These are phyloP conservation scores for Phlebiopsis gigantea DNA, from an alignment of 768 basidiomycete genomes.

Conservation along the genomic window DNA sequence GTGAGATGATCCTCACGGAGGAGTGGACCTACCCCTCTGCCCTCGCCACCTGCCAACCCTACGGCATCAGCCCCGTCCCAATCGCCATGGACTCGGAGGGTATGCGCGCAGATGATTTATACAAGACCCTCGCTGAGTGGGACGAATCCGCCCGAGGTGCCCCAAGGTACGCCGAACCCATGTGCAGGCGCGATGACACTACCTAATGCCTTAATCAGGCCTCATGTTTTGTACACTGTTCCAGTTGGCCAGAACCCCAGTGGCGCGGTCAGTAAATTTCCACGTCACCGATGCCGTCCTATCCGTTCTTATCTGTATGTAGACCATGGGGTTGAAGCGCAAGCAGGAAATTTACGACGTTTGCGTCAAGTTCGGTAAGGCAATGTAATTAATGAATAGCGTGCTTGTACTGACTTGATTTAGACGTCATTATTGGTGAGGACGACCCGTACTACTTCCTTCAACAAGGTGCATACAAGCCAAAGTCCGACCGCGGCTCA, in stretches of 20 bases:
- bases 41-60: conserved; percentile 28
- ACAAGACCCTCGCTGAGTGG: conserved; percentile 60
- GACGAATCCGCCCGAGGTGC: conserved; percentile 51
- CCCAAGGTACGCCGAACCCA: conserved; percentile 48
- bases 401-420: neutral
- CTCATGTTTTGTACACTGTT: conserved; percentile 68
- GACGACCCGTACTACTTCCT: conserved; percentile 83
- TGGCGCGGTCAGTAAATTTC: conserved; percentile 48
- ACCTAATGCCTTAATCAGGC: conserved; percentile 30
- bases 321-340: conserved; percentile 57
- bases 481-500: conserved; percentile 31
- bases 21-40: conserved; percentile 80
- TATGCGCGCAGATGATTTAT: conserved; percentile 57
- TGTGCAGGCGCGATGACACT: no score
- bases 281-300: no score
- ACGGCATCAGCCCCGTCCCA: conserved; percentile 41
- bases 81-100: conserved; percentile 70
- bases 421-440: conserved; percentile 75
- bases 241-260: conserved; percentile 86
- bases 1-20: conserved; percentile 50
- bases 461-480: conserved; percentile 53
- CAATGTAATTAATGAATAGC: neutral
- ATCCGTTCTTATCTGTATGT: neutral
- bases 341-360: conserved; percentile 81
- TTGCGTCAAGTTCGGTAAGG: conserved; percentile 70